Base-by-base conservation (phyloP, 2,329 filamentous ascomycete genomes). In the Graphilbum ipis-grandicollis region DNA sequence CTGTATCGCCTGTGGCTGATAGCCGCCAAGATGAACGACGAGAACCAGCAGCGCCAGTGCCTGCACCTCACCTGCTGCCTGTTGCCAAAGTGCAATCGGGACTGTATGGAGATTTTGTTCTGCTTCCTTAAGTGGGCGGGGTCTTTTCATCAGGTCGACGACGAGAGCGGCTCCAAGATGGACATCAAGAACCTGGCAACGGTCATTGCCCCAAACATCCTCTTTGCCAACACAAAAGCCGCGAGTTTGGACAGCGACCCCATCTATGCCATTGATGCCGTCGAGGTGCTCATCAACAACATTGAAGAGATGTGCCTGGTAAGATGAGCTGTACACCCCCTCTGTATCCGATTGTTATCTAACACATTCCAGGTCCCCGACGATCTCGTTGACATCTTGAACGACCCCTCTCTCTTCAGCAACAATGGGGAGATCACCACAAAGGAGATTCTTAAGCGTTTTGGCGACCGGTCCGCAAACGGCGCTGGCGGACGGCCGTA, bases 261-360 rank as follows among this genome's bases (percentile, higher is more conserved):
- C 43, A 94, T 96, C 61, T 71, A 81, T 50, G 85, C 88, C 22
- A 94, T 98, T 42, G 82, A 90, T 50, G 86, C 90, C 14, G 84
- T 98, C 19, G 80, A 93, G 54, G 77, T 79, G 42, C 66, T 98
- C 46, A 94, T 98, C 49, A 76, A 81, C 48, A 84, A 80, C 53
- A 94, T 94, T 47, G 90, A 96, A 55, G 79, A 83, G 55, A 93
- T 98, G 77, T 96, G 86, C 54, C 78, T 94, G 73, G 90, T 94
- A 70, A 60, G 79, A 10, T 18, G n/a, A n/a, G n/a, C n/a, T n/a
- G n/a, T n/a, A 34, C 28, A 2, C 19, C 21, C n/a, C 10, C 9
- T 8, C 19, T 18, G 44, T 54, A 36, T 52, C 37, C 41, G 17
- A n/a, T n/a, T n/a, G n/a, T n/a, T n/a, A n/a, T n/a, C n/a, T 41